Evolutionary conservation across 345 rosid genomes (phyloP).

Genomic region (Salix suchowensis): DNA sequence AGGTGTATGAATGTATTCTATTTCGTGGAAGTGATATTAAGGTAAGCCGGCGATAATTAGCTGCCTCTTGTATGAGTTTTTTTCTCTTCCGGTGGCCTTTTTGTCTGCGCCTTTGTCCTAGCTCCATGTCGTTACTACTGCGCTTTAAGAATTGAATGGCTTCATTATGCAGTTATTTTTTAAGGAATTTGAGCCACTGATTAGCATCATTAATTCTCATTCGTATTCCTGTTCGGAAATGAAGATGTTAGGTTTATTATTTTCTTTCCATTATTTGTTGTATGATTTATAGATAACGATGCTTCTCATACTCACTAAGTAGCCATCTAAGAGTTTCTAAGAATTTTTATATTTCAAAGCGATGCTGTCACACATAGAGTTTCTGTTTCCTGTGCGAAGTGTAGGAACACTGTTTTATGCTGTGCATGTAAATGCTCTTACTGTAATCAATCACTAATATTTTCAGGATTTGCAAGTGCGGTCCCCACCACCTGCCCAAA

Average conservation of each 20-base stretch:
- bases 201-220: too few relatives aligned
- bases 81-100: not conserved
- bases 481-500: slow-evolving; percentile 25
- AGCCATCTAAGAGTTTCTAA: not conserved
- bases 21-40: slow-evolving; percentile 62
- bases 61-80: not conserved
- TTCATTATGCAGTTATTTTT: too few relatives aligned
- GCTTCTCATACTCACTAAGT: not conserved
- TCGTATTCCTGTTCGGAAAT: too few relatives aligned
- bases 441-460: not conserved
- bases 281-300: not conserved
- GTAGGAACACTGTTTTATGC: not conserved
- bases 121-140: too few relatives aligned
- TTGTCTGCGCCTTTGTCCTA: too few relatives aligned
- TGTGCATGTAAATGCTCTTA: not conserved
- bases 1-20: slow-evolving; percentile 49
- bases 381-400: not conserved
- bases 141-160: too few relatives aligned
- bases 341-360: not conserved
- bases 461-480: slow-evolving; percentile 45
- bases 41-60: slow-evolving; percentile 21
- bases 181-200: too few relatives aligned
- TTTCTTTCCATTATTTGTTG: not conserved
- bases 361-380: not conserved
- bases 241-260: not conserved